Percentiles rank a stretch among this genome's conserved stretches.
Conservation (phyloP, 2,329 filamentous ascomycete species). For the Talaromyces sp. region DNA sequence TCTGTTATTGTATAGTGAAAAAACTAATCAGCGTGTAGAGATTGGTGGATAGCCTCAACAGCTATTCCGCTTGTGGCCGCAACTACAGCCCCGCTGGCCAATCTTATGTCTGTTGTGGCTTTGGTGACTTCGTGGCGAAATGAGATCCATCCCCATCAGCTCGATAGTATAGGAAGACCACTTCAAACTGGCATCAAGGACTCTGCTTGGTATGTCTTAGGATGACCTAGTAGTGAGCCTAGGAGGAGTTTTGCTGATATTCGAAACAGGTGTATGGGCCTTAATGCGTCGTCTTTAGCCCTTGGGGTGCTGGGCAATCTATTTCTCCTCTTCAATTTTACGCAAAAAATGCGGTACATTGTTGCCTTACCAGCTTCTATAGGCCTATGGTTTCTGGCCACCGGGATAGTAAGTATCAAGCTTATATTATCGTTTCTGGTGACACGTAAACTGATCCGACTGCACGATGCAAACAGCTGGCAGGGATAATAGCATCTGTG, state of each 20-base stretch:
- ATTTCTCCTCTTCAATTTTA: conserved; percentile 84
- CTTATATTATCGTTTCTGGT: background rate
- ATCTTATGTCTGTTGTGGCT: conserved; percentile 81
- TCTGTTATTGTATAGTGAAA: background rate
- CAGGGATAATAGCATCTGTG: conserved; percentile 64
- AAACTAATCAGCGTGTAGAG: conserved; percentile 19
- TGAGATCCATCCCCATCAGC: conserved; percentile 44
- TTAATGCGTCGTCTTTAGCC: conserved; percentile 75
- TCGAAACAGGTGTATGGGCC: conserved; percentile 57
- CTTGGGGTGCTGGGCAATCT: conserved; percentile 75
- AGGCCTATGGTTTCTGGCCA: conserved; percentile 67
- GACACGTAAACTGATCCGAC: background rate
- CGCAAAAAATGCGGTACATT: conserved; percentile 71
- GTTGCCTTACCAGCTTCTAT: conserved; percentile 82
- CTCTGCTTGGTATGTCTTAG: conserved; percentile 62
- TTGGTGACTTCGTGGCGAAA: conserved; percentile 75
- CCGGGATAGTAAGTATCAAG: conserved; percentile 51
- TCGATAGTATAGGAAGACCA: conserved; percentile 46
- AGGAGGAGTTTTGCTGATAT: background rate
- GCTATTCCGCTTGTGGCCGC: conserved; percentile 74
- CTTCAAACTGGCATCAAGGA: conserved; percentile 59
- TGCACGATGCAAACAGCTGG: conserved; percentile 45
- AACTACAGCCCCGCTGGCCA: conserved; percentile 80
- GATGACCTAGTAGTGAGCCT: background rate
- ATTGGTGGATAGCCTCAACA: conserved; percentile 52